Conservation (phyloP, 495 filamentous ascomycete species). For the Penicillium diatomitis region DNA sequence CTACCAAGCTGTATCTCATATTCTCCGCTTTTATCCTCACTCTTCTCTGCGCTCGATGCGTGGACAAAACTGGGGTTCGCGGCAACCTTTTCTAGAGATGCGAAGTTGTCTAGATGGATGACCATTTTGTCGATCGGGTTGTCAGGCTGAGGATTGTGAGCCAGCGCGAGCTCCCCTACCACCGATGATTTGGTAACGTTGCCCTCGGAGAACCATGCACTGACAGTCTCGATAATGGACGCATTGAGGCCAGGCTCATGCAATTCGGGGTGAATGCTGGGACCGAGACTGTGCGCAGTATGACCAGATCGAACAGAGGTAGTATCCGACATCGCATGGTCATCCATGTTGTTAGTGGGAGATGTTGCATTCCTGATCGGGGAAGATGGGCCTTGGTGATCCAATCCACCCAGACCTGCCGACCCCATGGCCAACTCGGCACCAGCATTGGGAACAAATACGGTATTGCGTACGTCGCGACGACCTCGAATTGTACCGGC, state of each 20-base stretch:
- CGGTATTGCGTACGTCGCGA: conserved; percentile 82
- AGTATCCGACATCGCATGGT: conserved; percentile 67
- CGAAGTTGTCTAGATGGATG: conserved; percentile 85
- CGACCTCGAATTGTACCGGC: conserved; percentile 75
- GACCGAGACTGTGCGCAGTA: conserved; percentile 55
- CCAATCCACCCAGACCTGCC: conserved; percentile 1
- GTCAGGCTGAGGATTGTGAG: conserved; percentile 58
- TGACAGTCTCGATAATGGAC: conserved; percentile 87
- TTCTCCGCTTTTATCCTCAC: conserved; percentile 62
- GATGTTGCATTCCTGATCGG: conserved; percentile 36
- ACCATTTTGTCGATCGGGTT: conserved; percentile 41
- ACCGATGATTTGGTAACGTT: conserved; percentile 61
- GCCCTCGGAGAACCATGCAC: conserved; percentile 70
- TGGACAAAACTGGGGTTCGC: conserved; percentile 86
- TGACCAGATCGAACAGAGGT: conserved; percentile 85
- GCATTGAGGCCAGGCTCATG: conserved; percentile 74
- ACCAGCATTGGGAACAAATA: conserved; percentile 57
- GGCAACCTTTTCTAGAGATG: conserved; percentile 84
- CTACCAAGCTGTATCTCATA: conserved; percentile 66
- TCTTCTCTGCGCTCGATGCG: conserved; percentile 33
- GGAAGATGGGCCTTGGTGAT: conserved; percentile 19
- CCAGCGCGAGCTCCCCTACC: conserved; percentile 83
- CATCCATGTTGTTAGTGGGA: conserved; percentile 43
- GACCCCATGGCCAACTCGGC: conserved; percentile 9
- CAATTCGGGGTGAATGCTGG: conserved; percentile 73